Conservation (phyloP, 1,284 basidiomycete genomes). For the Microbotryum violaceum region DNA sequence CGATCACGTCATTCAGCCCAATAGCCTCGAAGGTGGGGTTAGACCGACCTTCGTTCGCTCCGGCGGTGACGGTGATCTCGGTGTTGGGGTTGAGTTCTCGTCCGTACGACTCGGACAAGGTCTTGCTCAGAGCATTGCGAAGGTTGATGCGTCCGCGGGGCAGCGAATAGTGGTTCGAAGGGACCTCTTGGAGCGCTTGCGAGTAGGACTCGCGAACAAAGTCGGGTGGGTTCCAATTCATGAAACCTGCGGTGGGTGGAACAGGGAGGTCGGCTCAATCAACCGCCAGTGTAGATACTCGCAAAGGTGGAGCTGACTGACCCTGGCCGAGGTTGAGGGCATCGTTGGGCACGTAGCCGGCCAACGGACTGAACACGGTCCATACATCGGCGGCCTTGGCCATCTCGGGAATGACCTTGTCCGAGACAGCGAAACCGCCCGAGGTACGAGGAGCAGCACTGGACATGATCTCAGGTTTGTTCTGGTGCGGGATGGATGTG, state of each 20-base stretch:
- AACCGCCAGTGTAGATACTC: neutral
- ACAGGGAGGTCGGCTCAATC: neutral
- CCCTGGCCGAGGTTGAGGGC: slow-evolving; percentile 37
- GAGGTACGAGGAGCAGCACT: no score
- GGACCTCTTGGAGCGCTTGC: slow-evolving; percentile 58
- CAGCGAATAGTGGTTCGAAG: slow-evolving; percentile 31
- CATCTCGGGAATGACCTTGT: slow-evolving; percentile 22
- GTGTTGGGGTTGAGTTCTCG: slow-evolving; percentile 71
- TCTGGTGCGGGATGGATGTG: neutral
- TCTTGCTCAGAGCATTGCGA: slow-evolving; percentile 70
- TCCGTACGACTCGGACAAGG: slow-evolving; percentile 52
- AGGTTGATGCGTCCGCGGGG: slow-evolving; percentile 78
- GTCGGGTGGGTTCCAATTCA: slow-evolving; percentile 57
- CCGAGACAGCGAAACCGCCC: slow-evolving; percentile 18
- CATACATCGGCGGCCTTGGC: slow-evolving; percentile 27
- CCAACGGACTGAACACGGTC: slow-evolving; percentile 31
- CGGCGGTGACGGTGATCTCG: slow-evolving; percentile 89
- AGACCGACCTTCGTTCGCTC: slow-evolving; percentile 78
- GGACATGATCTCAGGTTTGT: neutral
- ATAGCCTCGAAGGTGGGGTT: neutral
- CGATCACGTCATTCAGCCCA: neutral
- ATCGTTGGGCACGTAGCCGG: slow-evolving; percentile 35
- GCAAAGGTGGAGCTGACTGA: neutral
- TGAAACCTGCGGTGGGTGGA: slow-evolving; percentile 33
- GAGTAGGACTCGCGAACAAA: slow-evolving; percentile 74